A percentile compares a stretch with the other conserved stretches of the same genome.
phyloP scores from a whole-genome alignment of 2,329 filamentous ascomycete genomes.

The Talaromyces verruculosus region DNA sequence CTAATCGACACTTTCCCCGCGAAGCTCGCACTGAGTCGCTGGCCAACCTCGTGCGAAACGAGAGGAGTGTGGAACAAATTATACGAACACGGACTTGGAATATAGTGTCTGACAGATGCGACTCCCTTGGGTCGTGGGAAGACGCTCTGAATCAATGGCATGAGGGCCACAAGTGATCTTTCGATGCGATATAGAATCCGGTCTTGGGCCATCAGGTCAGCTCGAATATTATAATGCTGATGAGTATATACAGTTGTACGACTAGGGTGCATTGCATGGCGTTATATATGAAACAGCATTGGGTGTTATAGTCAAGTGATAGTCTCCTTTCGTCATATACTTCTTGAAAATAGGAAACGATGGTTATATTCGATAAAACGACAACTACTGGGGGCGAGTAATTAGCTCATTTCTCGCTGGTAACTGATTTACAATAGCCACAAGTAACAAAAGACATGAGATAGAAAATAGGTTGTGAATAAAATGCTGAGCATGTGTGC shows the following conservation, averaged over 20 bases:
- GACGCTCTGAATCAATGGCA: slow-evolving; percentile 65
- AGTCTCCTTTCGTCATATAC: not conserved
- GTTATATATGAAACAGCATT: slow-evolving; percentile 8
- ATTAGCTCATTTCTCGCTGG: not conserved
- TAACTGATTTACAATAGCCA: not conserved
- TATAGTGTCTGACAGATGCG: slow-evolving; percentile 73
- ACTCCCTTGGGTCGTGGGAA: slow-evolving; percentile 61
- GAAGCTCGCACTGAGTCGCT: slow-evolving; percentile 80
- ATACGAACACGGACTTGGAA: slow-evolving; percentile 80
- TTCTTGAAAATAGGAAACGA: not conserved
- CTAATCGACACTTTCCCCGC: slow-evolving; percentile 69
- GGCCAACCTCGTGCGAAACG: slow-evolving; percentile 66
- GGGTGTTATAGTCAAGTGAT: slow-evolving; percentile 2
- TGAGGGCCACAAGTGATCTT: slow-evolving; percentile 16
- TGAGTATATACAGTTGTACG: slow-evolving; percentile 13
- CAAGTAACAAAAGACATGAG: not conserved
- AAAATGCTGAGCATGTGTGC: not conserved
- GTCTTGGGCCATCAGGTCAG: not conserved
- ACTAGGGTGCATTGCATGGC: slow-evolving; percentile 18
- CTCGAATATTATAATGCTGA: not conserved
- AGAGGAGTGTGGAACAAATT: slow-evolving; percentile 73
- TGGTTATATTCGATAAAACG: not conserved
- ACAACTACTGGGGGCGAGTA: not conserved
- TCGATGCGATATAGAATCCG: not conserved
- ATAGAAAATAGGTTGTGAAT: not conserved